Evolutionary conservation across 768 basidiomycete species (phyloP).

Genomic region (Podaxis sp.): DNA sequence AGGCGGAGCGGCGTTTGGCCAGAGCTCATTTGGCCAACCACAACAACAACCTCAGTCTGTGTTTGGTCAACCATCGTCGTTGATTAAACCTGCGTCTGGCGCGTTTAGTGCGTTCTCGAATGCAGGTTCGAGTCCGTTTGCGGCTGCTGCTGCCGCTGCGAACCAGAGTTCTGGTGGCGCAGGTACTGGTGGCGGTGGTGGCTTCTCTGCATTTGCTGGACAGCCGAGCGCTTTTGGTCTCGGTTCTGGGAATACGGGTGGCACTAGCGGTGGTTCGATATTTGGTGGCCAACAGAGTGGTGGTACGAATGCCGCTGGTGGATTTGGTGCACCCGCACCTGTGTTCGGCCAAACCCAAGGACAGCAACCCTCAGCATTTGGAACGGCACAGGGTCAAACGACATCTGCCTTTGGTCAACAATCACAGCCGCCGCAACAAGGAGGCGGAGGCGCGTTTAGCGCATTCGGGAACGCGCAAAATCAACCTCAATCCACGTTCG

Average conservation of each 20-base stretch:
- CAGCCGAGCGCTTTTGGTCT: slow-evolving; percentile 44
- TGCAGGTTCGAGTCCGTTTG: slow-evolving; percentile 33
- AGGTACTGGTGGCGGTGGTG: slow-evolving; percentile 32
- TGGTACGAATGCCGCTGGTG: slow-evolving; percentile 2
- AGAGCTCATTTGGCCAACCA: slow-evolving; percentile 26
- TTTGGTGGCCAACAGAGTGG: slow-evolving; percentile 22
- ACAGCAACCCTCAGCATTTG: slow-evolving; percentile 15
- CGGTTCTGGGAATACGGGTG: slow-evolving; percentile 10
- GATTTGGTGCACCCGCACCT: slow-evolving; percentile 23
- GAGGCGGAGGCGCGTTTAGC: neutral
- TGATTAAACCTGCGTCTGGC: slow-evolving; percentile 52
- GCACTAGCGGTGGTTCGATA: slow-evolving; percentile 27
- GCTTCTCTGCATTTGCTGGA: slow-evolving; percentile 53
- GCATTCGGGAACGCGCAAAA: neutral
- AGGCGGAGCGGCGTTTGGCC: slow-evolving; percentile 32
- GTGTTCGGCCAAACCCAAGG: slow-evolving; percentile 20
- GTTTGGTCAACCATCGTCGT: slow-evolving; percentile 37
- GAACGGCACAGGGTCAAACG: slow-evolving; percentile 10
- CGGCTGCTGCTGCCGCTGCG: slow-evolving; percentile 19
- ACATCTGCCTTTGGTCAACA: slow-evolving; percentile 27
- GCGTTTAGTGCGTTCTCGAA: slow-evolving; percentile 47
- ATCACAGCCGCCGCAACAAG: slow-evolving; percentile 13
- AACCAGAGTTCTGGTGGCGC: slow-evolving; percentile 13
- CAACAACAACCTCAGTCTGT: slow-evolving; percentile 33
- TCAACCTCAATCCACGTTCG: slow-evolving; percentile 20